phyloP scores from a whole-genome alignment of 192 early-diverging fungal species.

The Endogone sp. region DNA sequence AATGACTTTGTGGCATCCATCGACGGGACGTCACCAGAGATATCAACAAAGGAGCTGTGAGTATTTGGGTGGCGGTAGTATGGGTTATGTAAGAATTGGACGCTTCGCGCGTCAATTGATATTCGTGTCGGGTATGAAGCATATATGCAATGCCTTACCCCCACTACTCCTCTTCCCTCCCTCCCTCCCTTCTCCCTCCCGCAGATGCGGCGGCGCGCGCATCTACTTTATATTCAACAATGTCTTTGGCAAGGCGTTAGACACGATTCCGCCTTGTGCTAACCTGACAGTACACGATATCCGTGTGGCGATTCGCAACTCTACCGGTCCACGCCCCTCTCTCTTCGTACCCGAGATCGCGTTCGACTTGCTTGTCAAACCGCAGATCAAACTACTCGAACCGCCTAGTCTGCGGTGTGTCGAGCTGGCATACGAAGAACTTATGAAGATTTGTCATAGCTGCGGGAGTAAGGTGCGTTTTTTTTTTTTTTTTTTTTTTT shows the following conservation, averaged over 20 bases:
- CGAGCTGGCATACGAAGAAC: conserved; percentile 78
- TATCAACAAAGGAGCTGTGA: conserved; percentile 70
- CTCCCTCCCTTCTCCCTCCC: not conserved
- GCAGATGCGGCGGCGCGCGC: conserved; percentile 72
- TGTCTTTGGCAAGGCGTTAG: conserved; percentile 69
- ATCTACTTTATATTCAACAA: conserved; percentile 84
- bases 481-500: too few relatives aligned
- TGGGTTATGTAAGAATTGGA: not conserved
- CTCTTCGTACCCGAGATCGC: conserved; percentile 85
- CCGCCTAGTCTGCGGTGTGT: conserved; percentile 76
- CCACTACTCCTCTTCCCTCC: not conserved
- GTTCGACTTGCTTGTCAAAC: conserved; percentile 79
- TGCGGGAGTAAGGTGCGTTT: conserved; percentile 62
- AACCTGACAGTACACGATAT: conserved; percentile 71
- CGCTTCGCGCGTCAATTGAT: not conserved
- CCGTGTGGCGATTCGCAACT: conserved; percentile 80
- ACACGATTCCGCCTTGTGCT: conserved; percentile 67
- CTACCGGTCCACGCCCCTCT: conserved; percentile 71
- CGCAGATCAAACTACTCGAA: conserved; percentile 73
- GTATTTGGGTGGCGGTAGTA: not conserved
- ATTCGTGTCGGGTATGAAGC: too few relatives aligned
- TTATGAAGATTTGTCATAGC: conserved; percentile 74
- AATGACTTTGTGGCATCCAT: conserved; percentile 74
- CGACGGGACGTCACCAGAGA: conserved; percentile 67
- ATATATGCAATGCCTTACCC: too few relatives aligned